These are phyloP conservation scores for Eucalyptus virginea DNA, from an alignment of 345 rosid genomes.

Conservation along the genomic window DNA sequence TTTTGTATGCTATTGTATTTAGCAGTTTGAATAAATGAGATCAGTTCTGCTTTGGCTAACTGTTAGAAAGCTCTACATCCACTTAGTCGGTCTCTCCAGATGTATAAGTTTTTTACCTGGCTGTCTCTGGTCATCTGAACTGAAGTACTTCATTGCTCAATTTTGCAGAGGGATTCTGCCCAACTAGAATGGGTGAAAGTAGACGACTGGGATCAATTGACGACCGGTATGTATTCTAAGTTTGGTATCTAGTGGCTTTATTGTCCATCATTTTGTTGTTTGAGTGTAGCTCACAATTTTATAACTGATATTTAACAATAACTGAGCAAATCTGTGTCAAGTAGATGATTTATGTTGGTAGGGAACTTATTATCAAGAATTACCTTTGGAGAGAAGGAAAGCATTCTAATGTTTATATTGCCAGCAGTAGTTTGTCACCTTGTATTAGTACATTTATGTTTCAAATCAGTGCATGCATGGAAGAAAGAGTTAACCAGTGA, in stretches of 20 bases:
- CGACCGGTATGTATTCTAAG: slow-evolving; percentile 22
- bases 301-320: not conserved
- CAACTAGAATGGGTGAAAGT: slow-evolving; percentile 59
- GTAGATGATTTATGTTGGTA: not conserved
- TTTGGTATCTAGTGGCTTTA: not conserved
- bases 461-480: not conserved
- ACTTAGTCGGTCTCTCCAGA: not conserved
- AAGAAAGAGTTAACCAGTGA: not conserved
- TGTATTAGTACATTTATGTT: not conserved
- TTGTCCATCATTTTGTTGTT: not conserved
- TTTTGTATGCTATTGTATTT: not conserved
- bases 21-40: not conserved
- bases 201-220: slow-evolving; percentile 44
- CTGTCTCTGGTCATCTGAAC: not conserved
- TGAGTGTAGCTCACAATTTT: not conserved
- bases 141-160: not conserved
- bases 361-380: not conserved
- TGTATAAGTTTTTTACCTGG: not conserved
- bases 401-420: not conserved
- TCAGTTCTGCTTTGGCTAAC: not conserved
- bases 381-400: not conserved
- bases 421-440: not conserved
- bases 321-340: not conserved
- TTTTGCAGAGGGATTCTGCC: slow-evolving; percentile 49
- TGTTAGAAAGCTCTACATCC: not conserved